A percentile compares a stretch with the other conserved stretches of the same genome.
Evolutionary conservation across 2,329 filamentous ascomycete genomes (phyloP).

Genomic region (Pseudocercospora cruenta): DNA sequence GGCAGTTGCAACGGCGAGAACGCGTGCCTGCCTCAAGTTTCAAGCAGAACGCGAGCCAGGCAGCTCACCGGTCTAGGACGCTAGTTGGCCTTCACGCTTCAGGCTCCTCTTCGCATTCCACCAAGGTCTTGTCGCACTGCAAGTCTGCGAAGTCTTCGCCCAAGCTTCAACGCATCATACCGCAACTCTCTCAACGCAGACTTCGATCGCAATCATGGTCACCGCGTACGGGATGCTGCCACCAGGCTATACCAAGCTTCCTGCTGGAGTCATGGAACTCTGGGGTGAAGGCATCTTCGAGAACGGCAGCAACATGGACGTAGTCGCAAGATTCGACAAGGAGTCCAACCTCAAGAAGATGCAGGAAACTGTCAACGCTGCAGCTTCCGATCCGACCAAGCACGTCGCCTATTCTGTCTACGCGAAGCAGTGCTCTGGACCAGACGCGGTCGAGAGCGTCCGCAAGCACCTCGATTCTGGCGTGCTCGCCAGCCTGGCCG

Average conservation of each 20-base stretch:
- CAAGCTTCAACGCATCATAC: too few species aligned
- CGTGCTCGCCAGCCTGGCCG: constrained; percentile 12
- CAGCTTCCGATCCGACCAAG: neutral
- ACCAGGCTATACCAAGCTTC: neutral
- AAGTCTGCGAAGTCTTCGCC: too few species aligned
- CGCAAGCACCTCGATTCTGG: constrained; percentile 21
- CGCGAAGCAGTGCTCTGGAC: constrained; percentile 8
- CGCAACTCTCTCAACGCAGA: too few species aligned
- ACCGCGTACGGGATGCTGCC: neutral
- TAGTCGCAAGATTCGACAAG: constrained; percentile 10
- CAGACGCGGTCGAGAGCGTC: constrained; percentile 5
- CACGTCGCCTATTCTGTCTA: constrained; percentile 16
- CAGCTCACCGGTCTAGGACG: too few species aligned
- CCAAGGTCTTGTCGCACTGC: too few species aligned
- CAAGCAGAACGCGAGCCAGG: too few species aligned
- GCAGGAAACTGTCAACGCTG: constrained; percentile 2
- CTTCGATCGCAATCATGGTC: neutral
- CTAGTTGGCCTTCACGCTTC: too few species aligned
- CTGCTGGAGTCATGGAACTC: neutral
- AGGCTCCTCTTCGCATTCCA: too few species aligned
- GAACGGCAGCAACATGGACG: constrained; percentile 7
- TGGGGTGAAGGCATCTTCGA: constrained; percentile 8
- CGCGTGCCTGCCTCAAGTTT: too few species aligned
- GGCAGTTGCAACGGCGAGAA: too few species aligned
- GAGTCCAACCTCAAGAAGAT: constrained; percentile 1